phyloP scores from a whole-genome alignment of 345 rosid genomes.

The Eucalyptus marginata region DNA sequence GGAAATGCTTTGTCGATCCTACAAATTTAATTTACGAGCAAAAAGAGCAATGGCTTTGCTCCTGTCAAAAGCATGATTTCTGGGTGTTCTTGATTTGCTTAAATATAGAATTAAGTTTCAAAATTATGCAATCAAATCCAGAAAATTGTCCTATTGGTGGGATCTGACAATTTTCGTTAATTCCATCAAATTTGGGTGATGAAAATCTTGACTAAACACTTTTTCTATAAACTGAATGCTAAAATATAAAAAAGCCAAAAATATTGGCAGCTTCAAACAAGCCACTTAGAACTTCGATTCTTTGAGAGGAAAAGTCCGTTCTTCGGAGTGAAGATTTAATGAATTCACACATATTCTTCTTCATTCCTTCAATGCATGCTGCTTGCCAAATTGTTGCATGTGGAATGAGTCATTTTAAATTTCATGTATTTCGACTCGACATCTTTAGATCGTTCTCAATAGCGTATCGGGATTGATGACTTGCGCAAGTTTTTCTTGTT shows the following conservation, averaged over 20 bases:
- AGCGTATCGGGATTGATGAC: no score
- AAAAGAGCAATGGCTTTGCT: background rate
- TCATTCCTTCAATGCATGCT: background rate
- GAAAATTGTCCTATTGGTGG: background rate
- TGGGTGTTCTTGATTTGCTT: background rate
- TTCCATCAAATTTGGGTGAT: background rate
- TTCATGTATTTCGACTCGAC: no score
- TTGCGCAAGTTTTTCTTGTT: no score
- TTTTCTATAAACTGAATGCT: no score
- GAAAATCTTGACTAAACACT: background rate
- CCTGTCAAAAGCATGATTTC: background rate
- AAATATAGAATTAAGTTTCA: no score
- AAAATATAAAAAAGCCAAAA: no score
- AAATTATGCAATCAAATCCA: background rate
- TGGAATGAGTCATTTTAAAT: no score
- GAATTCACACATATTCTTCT: background rate
- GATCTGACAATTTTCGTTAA: background rate
- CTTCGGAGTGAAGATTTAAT: background rate
- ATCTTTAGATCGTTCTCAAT: no score
- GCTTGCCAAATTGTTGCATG: background rate
- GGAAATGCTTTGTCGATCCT: background rate
- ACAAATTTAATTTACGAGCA: no score
- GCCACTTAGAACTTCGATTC: background rate
- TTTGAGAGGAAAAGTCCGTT: background rate
- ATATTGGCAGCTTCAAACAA: background rate